Conservation (phyloP, 306 rosid species). For the Cicer cuneatum region DNA sequence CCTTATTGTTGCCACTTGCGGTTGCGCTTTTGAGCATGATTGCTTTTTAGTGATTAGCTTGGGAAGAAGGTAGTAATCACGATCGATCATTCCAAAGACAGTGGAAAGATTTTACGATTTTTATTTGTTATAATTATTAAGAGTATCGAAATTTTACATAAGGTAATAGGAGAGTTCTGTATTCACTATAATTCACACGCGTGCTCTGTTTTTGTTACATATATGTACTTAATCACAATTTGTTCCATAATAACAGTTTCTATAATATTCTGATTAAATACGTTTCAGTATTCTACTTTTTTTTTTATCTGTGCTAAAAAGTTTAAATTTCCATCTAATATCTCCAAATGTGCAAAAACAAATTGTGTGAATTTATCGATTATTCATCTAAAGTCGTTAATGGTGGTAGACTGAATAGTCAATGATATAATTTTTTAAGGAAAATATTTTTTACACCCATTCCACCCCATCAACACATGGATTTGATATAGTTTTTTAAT, state of each 20-base stretch:
- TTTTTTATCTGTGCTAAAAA: background rate
- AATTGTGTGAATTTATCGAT: background rate
- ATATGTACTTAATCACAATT: slow-evolving; percentile 14
- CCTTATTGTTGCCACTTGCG: slow-evolving; percentile 34
- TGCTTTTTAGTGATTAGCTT: slow-evolving; percentile 36
- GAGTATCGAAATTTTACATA: slow-evolving; percentile 27
- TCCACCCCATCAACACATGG: too few relatives aligned
- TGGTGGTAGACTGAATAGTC: too few relatives aligned
- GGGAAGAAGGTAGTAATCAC: slow-evolving; percentile 35
- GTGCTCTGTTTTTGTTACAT: slow-evolving; percentile 6
- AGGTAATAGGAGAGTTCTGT: slow-evolving; percentile 36
- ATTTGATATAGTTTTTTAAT: too few relatives aligned
- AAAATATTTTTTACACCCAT: too few relatives aligned
- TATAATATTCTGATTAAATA: background rate
- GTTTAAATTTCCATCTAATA: slow-evolving; percentile 7
- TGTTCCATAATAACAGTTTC: slow-evolving; percentile 39
- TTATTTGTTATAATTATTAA: slow-evolving; percentile 2
- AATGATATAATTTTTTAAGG: too few relatives aligned
- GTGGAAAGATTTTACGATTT: slow-evolving; percentile 32
- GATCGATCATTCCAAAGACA: slow-evolving; percentile 25
- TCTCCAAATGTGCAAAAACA: background rate
- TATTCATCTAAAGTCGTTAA: too few relatives aligned
- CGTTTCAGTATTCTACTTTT: background rate
- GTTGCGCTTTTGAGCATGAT: slow-evolving; percentile 35
- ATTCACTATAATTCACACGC: background rate